A percentile compares a stretch with the other conserved stretches of the same genome.
phyloP scores from a whole-genome alignment of 331 rosid species.

The Arachis monticola region DNA sequence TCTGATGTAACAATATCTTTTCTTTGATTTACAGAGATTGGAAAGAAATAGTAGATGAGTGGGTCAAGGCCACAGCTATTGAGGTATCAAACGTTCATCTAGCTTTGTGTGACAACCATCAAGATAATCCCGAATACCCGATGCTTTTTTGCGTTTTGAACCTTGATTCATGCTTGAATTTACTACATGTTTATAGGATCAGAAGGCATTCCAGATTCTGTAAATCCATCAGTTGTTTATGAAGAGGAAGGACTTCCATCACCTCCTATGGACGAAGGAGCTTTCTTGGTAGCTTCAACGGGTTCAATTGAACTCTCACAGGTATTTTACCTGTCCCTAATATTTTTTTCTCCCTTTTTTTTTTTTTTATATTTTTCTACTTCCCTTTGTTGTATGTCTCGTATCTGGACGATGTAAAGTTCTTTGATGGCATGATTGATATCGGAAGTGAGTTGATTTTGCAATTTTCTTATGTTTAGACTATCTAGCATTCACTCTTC shows the following conservation, averaged over 20 bases:
- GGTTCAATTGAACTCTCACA: constrained; percentile 81
- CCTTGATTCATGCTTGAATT: constrained; percentile 10
- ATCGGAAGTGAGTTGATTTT: constrained; percentile 86
- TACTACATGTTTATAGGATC: constrained; percentile 43
- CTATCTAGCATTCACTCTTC: constrained; percentile 36
- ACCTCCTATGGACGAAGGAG: constrained; percentile 90
- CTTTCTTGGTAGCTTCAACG: constrained; percentile 64
- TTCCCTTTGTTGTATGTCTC: constrained; percentile 22
- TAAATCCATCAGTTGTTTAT: constrained; percentile 62
- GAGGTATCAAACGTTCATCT: constrained; percentile 30
- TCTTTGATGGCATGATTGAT: constrained; percentile 37
- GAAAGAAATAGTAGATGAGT: too few relatives aligned
- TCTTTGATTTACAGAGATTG: too few relatives aligned
- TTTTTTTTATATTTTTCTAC: constrained; percentile 24
- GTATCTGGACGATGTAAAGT: too few relatives aligned
- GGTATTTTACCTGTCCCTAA: constrained; percentile 45
- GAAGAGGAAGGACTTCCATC: constrained; percentile 39
- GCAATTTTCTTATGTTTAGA: constrained; percentile 47
- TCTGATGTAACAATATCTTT: too few relatives aligned
- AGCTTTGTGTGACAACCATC: constrained; percentile 1
- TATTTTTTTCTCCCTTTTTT: background rate
- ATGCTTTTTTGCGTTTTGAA: background rate
- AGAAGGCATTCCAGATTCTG: constrained; percentile 78
- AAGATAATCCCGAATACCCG: background rate
- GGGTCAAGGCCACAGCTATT: too few relatives aligned